Base-by-base conservation (phyloP, 306 rosid species). In the Trifolium repens region DNA sequence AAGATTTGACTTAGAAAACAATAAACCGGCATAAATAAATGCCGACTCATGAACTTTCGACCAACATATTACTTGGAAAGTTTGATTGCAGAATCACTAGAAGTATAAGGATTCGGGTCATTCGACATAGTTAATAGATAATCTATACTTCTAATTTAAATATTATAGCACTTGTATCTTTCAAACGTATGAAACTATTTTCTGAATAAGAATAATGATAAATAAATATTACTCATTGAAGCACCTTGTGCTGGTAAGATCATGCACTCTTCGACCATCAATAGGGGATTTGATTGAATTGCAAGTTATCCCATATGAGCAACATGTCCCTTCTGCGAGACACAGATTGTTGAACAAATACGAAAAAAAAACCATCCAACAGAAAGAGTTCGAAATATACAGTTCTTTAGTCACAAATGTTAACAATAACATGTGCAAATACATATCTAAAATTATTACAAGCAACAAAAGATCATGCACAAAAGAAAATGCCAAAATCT, bases 251-350 rank as follows among this genome's bases (percentile, higher is more conserved):
- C 82, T 65, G 35, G 80, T 69, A 82, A 58, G 81, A 70, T 83
- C 87, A 72, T 81, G 76, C 67, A 76, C 77, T 79, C 91, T 84
- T 87, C 87, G 80, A 43, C 89, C 73, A 76, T 88, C 91, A 66
- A 71, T 76, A 66, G 83, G 67, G 86, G 85, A 69, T 86, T 81
- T 90, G 69, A 75, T 78, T 78, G 91, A 79, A 74, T 72, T 79
- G 83, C 67, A 79, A 30, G 88, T 61, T 74, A 84, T 83, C 79
- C 89, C 90, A 79, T 74, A 69, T 12, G 85, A 77, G 87, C 88
- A 84, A 85, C 85, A 82, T 46, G 84, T 69, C 71, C 89, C 91
- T 71, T 94, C 98, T 88, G 87, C 84, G 81, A 57, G 82, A 79
- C 81, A 88, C 47, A 76, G 24, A 70, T 69, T 70, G 65, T 54